Base-by-base conservation (phyloP, 352 stramenopile genomes). In the Saprolegnia parasitica region DNA sequence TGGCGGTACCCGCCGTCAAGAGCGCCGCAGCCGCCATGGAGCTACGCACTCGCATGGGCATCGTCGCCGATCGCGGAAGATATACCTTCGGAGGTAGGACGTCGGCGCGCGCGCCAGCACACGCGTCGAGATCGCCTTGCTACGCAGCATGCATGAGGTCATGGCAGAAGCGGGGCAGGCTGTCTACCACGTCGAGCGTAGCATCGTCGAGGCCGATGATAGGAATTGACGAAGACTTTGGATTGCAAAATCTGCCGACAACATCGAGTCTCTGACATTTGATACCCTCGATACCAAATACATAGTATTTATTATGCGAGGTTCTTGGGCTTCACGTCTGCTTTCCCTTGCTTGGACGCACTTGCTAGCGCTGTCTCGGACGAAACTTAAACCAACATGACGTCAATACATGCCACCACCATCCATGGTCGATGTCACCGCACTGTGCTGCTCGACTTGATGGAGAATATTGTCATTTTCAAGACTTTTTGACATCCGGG, bases 241-340 rank as follows among this genome's bases (percentile, higher is more conserved):
- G 24, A 40, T 42, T 60, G 52, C 24, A 16, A 60, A 60, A 24
- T 60, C 11, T 60, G 35, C 52, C 52, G 35, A 60, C 52, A 60
- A 60, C 20, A 35, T 60, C 52, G 20, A 35, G 24, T n/a, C 35
- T n/a, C 35, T 60, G 24, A 60, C 35, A 60, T 60, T 24, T 11
- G 10, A 60, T 49, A 49, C 18, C 18, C 18, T 15, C 10, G 42
- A 49, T n/a, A 49, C 4, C 1, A n/a, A 2, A 49, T 49, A 10
- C 29, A 8, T n/a, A 49, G 1, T 49, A 49, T 49, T 2, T 49
- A 5, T 35, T 35, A 5, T 35, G 5, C 2, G 29, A 35, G 29
- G 29, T 35, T 35, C 29, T 5, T 35, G 29, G 29, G 29, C 29
- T 35, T 35, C 2, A n/a, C n/a, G 2, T 35, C 29, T 35, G 29